A percentile compares a stretch with the other conserved stretches of the same genome.
phyloP scores from a whole-genome alignment of 2,329 filamentous ascomycete genomes.

The Fusarium bactridioides region DNA sequence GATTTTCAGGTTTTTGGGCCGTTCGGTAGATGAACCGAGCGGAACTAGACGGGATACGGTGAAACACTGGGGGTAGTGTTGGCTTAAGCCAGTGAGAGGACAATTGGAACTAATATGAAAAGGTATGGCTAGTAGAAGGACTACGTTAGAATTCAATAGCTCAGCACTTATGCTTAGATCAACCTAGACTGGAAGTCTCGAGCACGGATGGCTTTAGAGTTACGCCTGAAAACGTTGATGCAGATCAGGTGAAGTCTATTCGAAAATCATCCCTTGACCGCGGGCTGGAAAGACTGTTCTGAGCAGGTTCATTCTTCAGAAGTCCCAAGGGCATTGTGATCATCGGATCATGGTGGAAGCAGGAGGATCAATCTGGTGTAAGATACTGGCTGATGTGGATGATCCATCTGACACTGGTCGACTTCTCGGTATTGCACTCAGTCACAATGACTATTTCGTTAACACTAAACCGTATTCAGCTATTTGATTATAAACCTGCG shows the following conservation, averaged over 20 bases:
- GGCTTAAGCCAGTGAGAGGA: background rate
- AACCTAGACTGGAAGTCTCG: background rate
- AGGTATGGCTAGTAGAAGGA: background rate
- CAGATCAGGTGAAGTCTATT: background rate
- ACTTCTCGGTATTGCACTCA: background rate
- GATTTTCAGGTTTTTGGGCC: background rate
- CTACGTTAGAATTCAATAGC: background rate
- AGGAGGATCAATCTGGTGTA: background rate
- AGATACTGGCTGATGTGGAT: background rate
- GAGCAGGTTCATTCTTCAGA: background rate
- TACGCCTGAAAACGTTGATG: background rate
- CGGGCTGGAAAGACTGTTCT: too few relatives aligned
- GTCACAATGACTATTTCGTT: background rate
- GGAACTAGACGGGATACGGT: background rate
- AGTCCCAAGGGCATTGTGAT: fast-evolving
- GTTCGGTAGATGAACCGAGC: background rate
- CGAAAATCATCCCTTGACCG: background rate
- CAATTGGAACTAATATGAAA: background rate
- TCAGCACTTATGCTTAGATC: background rate
- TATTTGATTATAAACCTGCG: background rate
- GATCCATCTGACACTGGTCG: too few relatives aligned
- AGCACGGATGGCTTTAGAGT: background rate
- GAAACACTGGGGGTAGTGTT: background rate
- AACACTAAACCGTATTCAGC: background rate
- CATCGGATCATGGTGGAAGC: fast-evolving